phyloP scores from a whole-genome alignment of 1,284 basidiomycete genomes.

The Apiotrichum domesticum region DNA sequence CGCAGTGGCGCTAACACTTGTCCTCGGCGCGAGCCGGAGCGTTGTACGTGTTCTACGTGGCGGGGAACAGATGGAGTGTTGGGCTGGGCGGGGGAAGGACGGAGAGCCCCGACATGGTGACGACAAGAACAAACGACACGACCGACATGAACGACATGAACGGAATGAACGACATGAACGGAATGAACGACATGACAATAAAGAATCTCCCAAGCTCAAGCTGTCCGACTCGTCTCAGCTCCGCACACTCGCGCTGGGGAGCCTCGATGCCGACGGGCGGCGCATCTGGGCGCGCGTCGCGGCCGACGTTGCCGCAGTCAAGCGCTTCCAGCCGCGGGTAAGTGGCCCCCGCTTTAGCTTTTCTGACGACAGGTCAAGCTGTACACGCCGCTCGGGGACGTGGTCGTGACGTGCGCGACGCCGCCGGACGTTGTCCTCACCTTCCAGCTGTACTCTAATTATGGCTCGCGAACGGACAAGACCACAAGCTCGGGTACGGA shows the following conservation, averaged over 20 bases:
- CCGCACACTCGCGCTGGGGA: background rate
- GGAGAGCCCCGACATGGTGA: no score
- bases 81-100: no score
- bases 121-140: no score
- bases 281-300: slow-evolving; percentile 23
- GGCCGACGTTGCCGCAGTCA: slow-evolving; percentile 24
- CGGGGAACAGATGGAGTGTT: no score
- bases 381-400: slow-evolving; percentile 27
- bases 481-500: background rate
- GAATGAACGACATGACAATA: background rate
- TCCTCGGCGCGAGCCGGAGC: background rate
- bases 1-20: slow-evolving; percentile 4
- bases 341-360: slow-evolving; percentile 14
- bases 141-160: no score
- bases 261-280: slow-evolving; percentile 5
- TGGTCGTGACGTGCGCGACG: slow-evolving; percentile 32
- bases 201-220: background rate
- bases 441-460: slow-evolving; percentile 7
- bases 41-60: background rate
- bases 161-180: no score
- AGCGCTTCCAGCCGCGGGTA: slow-evolving; percentile 28
- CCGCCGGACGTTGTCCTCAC: slow-evolving; percentile 34
- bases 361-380: slow-evolving; percentile 28
- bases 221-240: background rate
- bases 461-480: background rate